These are phyloP conservation scores for Brassica hybrid DNA, from an alignment of 441 rosid genomes.

Conservation along the genomic window DNA sequence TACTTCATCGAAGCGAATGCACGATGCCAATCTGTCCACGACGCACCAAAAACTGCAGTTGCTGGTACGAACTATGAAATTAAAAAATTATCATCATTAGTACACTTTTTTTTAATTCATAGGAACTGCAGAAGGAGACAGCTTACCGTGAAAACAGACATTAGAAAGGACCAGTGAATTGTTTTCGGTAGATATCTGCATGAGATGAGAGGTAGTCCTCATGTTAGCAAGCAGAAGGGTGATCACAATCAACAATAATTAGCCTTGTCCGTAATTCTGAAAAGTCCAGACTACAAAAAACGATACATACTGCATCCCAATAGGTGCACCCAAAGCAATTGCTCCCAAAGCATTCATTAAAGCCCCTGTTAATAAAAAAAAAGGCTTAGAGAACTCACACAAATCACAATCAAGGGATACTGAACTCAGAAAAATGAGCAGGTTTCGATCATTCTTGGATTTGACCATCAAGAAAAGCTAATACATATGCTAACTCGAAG, in stretches of 20 bases:
- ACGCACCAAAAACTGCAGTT: constrained; percentile 72
- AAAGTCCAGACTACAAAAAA: constrained; percentile 4
- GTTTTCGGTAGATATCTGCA: constrained; percentile 66
- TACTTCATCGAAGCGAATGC: constrained; percentile 65
- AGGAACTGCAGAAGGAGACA: neutral
- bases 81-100: neutral
- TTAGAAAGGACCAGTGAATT: constrained; percentile 70
- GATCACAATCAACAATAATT: constrained; percentile 7
- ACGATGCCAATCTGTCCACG: constrained; percentile 75
- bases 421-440: neutral
- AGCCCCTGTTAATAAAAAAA: constrained; percentile 58
- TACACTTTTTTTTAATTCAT: neutral
- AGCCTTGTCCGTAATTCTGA: constrained; percentile 2
- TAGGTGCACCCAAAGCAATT: constrained; percentile 81
- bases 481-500: neutral
- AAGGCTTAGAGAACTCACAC: constrained; percentile 13
- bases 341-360: constrained; percentile 74
- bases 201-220: constrained; percentile 15
- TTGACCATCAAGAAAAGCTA: neutral
- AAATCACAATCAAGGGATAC: constrained; percentile 17
- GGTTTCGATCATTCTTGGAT: neutral
- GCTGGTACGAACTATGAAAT: constrained; percentile 69
- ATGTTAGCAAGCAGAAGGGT: constrained; percentile 3
- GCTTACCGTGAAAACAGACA: constrained; percentile 79
- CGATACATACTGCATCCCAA: constrained; percentile 63